Percentiles rank a stretch among this genome's conserved stretches.
Evolutionary conservation across 2,329 filamentous ascomycete species (phyloP).

Genomic region (Seiridium cupressi): DNA sequence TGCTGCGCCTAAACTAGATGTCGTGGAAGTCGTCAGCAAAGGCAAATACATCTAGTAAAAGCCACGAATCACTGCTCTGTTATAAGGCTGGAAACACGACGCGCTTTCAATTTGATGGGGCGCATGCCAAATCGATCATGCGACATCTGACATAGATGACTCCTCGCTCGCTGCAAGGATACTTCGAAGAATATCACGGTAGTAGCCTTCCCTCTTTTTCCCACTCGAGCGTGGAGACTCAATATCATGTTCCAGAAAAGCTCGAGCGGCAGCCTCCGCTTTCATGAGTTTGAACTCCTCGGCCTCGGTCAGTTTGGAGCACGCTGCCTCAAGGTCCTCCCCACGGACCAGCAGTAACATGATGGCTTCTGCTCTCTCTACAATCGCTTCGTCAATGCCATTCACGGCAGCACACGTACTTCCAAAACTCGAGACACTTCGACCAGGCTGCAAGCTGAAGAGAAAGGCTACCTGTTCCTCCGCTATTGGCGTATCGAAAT

Average conservation of each 20-base stretch:
- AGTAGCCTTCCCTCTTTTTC: constrained; percentile 14
- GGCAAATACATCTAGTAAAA: not conserved
- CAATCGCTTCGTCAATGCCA: constrained; percentile 70
- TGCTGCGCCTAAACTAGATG: not conserved
- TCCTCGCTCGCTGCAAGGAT: constrained; percentile 14
- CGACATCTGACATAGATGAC: not conserved
- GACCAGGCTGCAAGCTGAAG: constrained; percentile 66
- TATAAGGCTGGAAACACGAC: no score
- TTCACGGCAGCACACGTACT: constrained; percentile 84
- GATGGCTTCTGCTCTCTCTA: constrained; percentile 74
- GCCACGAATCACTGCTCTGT: no score
- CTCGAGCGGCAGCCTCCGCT: constrained; percentile 61
- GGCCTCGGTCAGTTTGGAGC: constrained; percentile 60
- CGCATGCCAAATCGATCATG: not conserved
- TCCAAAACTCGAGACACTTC: constrained; percentile 80
- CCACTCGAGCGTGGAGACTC: constrained; percentile 10
- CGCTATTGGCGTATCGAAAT: constrained; percentile 45
- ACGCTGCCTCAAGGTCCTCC: constrained; percentile 73
- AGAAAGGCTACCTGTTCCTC: constrained; percentile 71
- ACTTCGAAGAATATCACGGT: constrained; percentile 21
- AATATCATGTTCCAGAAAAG: constrained; percentile 52
- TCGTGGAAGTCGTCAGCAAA: constrained; percentile 1
- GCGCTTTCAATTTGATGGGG: no score
- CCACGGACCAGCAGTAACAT: constrained; percentile 66
- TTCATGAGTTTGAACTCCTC: constrained; percentile 67